Conservation (phyloP, 257 asterid genomes). For the Solanum arcanum region DNA sequence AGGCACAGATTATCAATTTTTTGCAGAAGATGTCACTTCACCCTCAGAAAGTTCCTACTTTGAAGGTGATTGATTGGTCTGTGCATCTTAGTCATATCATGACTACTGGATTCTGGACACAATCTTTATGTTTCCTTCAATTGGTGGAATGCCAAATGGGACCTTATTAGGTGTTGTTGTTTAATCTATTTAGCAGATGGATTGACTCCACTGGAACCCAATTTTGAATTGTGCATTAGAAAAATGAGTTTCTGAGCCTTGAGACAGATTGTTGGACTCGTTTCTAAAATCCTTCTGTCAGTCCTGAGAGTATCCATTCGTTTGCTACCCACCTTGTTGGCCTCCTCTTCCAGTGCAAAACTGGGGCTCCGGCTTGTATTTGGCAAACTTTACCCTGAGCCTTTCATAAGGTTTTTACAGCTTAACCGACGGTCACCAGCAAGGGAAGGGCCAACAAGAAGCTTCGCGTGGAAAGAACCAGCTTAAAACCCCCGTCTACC, state of each 20-base stretch:
- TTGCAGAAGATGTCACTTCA: neutral
- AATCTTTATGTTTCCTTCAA: neutral
- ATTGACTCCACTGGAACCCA: neutral
- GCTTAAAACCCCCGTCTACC: constrained; percentile 47
- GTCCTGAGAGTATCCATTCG: constrained; percentile 13
- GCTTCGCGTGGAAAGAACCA: constrained; percentile 54
- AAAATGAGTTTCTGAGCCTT: constrained; percentile 52
- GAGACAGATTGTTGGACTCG: constrained; percentile 52
- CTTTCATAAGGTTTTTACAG: constrained; percentile 45
- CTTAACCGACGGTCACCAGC: constrained; percentile 53
- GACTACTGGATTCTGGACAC: neutral
- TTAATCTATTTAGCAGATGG: neutral
- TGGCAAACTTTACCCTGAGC: constrained; percentile 21
- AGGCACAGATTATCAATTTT: neutral
- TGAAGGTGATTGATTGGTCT: neutral
- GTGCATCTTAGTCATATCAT: neutral
- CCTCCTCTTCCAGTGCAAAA: constrained; percentile 12
- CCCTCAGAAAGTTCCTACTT: neutral
- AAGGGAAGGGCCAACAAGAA: constrained; percentile 50
- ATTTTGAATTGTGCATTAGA: neutral
- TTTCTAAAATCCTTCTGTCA: constrained; percentile 26
- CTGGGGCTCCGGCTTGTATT: constrained; percentile 27
- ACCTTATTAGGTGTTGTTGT: neutral
- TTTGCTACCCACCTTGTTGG: constrained; percentile 4
- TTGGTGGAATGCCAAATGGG: neutral